Evolutionary conservation across 306 rosid species (phyloP).

Genomic region (Senna siamea): DNA sequence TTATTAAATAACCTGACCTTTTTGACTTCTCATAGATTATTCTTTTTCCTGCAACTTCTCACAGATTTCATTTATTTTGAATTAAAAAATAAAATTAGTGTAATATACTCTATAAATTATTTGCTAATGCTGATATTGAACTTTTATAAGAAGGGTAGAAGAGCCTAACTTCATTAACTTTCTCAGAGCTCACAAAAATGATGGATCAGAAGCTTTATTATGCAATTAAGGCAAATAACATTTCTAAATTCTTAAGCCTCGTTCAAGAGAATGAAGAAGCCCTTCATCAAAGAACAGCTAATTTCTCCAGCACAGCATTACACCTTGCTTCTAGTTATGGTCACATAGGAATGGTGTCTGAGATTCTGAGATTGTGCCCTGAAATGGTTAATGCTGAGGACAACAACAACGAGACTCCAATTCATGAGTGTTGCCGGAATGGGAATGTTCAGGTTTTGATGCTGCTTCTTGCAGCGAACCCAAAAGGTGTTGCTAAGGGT

Average conservation of each 20-base stretch:
- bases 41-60: constrained; percentile 20
- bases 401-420: constrained; percentile 58
- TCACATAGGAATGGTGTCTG: constrained; percentile 50
- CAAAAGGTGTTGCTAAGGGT: constrained; percentile 51
- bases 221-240: constrained; percentile 51
- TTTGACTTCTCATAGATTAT: constrained; percentile 12
- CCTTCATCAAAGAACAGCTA: constrained; percentile 52
- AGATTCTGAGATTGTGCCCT: constrained; percentile 56
- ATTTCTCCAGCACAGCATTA: constrained; percentile 54
- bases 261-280: constrained; percentile 47
- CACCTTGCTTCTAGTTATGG: constrained; percentile 71
- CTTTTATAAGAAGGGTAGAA: constrained; percentile 1
- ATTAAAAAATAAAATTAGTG: too few relatives aligned
- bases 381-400: constrained; percentile 63
- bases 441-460: constrained; percentile 48
- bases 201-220: constrained; percentile 58
- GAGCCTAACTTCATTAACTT: background rate
- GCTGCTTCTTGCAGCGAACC: constrained; percentile 55
- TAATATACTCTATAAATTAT: too few relatives aligned
- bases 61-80: too few relatives aligned
- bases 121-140: too few relatives aligned
- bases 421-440: constrained; percentile 60
- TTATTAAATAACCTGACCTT: too few relatives aligned
- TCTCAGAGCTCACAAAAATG: background rate
- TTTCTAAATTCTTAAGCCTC: constrained; percentile 41